Conservation (phyloP, 1,139 yeast genomes). For the Blastobotrys ciferrii region DNA sequence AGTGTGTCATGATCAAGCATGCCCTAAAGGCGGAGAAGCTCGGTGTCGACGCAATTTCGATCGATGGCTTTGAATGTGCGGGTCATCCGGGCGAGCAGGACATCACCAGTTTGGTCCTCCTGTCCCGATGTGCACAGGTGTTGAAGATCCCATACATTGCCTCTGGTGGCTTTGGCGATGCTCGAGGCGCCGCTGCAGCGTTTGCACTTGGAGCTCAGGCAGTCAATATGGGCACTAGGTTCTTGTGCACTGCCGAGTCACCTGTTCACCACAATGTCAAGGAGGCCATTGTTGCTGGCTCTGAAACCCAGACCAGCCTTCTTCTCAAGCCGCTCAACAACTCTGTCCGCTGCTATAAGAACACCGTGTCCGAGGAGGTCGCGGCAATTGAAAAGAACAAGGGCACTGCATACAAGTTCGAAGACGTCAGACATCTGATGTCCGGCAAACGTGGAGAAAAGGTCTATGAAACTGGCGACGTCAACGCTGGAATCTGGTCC, state of each 20-base stretch:
- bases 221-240: constrained; percentile 40
- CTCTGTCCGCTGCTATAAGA: constrained; percentile 36
- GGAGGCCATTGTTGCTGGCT: constrained; percentile 33
- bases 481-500: constrained; percentile 38
- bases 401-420: constrained; percentile 27
- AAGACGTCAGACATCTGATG: constrained; percentile 32
- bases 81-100: constrained; percentile 42
- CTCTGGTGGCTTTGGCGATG: constrained; percentile 40
- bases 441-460: constrained; percentile 34
- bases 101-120: constrained; percentile 32
- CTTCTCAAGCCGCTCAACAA: constrained; percentile 35
- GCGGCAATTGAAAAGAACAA: constrained; percentile 30
- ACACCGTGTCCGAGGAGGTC: constrained; percentile 34
- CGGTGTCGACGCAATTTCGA: constrained; percentile 38
- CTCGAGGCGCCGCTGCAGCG: constrained; percentile 38
- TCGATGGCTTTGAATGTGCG: constrained; percentile 40
- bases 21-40: constrained; percentile 36
- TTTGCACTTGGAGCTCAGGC: constrained; percentile 37
- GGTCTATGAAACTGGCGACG: constrained; percentile 36
- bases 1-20: constrained; percentile 35
- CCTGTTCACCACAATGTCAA: constrained; percentile 37
- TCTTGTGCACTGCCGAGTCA: constrained; percentile 36
- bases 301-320: constrained; percentile 35
- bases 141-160: constrained; percentile 37
- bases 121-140: constrained; percentile 32